Conservation (phyloP, 2,329 filamentous ascomycete genomes). For the Tympanopsis confertula region DNA sequence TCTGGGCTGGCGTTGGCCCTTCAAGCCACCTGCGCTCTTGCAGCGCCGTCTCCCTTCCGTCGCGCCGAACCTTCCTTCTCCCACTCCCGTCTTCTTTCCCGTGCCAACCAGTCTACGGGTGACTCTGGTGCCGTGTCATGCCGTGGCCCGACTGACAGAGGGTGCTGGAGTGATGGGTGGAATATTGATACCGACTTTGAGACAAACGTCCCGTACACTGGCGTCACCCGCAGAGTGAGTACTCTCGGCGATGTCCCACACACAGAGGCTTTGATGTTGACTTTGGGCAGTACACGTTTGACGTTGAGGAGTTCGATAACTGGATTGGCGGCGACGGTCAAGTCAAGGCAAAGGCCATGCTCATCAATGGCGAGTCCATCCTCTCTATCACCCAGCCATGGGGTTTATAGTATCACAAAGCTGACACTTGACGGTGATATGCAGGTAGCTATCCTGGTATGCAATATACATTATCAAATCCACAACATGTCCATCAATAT, state of each 20-base stretch:
- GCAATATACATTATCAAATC: too few relatives aligned
- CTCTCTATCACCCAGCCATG: slow-evolving; percentile 7
- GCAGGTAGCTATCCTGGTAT: too few relatives aligned
- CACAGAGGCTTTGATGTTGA: not conserved
- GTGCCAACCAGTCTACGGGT: too few relatives aligned
- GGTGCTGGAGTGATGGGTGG: slow-evolving; percentile 13
- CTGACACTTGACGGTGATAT: too few relatives aligned
- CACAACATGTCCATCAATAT: too few relatives aligned
- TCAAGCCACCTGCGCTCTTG: too few relatives aligned
- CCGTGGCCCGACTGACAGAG: slow-evolving; percentile 8
- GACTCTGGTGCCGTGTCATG: too few relatives aligned
- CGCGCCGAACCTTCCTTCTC: too few relatives aligned
- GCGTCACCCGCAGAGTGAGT: slow-evolving; percentile 9
- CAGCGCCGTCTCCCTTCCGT: too few relatives aligned
- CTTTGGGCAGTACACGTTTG: slow-evolving; percentile 12
- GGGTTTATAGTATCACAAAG: slow-evolving; percentile 6
- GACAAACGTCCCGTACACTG: slow-evolving; percentile 10
- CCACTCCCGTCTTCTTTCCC: too few relatives aligned
- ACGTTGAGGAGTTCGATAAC: slow-evolving; percentile 13
- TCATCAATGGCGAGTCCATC: slow-evolving; percentile 4
- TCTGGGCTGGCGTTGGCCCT: too few relatives aligned
- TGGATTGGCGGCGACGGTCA: slow-evolving; percentile 15
- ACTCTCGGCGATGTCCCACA: too few relatives aligned
- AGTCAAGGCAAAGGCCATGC: slow-evolving; percentile 7
- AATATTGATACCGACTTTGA: slow-evolving; percentile 18